Base-by-base conservation (phyloP, 139 green algal species). In the Asterochloris sp. region DNA sequence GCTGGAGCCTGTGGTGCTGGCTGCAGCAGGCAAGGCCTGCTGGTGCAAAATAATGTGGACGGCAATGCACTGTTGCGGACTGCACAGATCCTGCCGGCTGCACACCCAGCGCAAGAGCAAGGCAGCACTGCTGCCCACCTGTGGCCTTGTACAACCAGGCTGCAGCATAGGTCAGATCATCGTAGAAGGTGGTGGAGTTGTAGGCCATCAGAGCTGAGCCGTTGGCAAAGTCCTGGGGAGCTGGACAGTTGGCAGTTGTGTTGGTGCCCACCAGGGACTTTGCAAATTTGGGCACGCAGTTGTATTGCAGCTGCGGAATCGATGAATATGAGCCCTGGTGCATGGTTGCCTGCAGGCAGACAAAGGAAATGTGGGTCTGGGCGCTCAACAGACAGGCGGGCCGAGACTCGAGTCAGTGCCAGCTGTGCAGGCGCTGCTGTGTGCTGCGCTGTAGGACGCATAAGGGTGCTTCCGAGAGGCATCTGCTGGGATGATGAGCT, bases 61-160 rank as follows among this genome's bases (percentile, higher is more conserved):
- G 38, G 38, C 38, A 54, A 6, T 6, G 38, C 38, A 10, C 38
- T 6, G 38, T 6, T 54, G 38, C 38, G 2, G 2, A 6, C 38
- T 10, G 38, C 38, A 54, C 38, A 54, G 4, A 54, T 54, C 38
- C 38, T 54, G 38, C 38, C 38, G 38, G 38, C 4, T 29, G 24
- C 76, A 81, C 19, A 67, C 21, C 13, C 16, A 67, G 61, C 24
- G 62, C 10, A 66, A 78, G 11, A 15, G 29, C 24, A 76, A 47
- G 63, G 2, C 26, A 28, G 23, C 21, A 26, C 66, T 71, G 60
- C 19, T 15, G 23, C 76, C 13, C 66, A 75, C 84, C 64, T 62
- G 91, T 92, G 19, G 89, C 90, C 27, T 89, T 87, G 86, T 91
- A 95, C 81, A 95, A 79, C 92, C 92, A 95, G 27, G 84, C 86